Conservation (phyloP, 192 early-diverging fungal species). For the Dimargaris cristalligena region DNA sequence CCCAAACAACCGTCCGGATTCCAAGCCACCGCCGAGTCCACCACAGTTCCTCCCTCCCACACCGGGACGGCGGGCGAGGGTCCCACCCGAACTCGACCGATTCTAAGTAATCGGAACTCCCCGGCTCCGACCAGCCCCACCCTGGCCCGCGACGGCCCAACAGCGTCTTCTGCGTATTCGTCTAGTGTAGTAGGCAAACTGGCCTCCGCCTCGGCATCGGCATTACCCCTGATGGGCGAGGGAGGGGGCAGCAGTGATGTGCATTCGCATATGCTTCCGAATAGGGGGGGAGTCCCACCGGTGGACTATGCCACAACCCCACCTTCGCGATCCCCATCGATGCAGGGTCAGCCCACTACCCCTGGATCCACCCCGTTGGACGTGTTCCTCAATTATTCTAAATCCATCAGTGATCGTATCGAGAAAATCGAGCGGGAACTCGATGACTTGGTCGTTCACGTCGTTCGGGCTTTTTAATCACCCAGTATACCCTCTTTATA, state of each 20-base stretch:
- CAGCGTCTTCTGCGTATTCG: background rate
- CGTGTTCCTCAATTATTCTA: background rate
- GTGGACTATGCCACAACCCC: background rate
- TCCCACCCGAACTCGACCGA: background rate
- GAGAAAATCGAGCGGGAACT: background rate
- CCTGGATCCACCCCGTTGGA: background rate
- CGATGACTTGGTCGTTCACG: slow-evolving; percentile 6
- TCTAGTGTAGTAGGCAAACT: background rate
- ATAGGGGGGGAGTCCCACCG: background rate
- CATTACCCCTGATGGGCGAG: background rate
- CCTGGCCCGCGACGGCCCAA: background rate
- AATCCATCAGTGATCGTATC: background rate
- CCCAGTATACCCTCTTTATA: too few species aligned
- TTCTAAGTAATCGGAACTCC: background rate
- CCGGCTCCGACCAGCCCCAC: background rate
- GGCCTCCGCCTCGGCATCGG: background rate
- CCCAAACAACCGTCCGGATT: slow-evolving; percentile 1
- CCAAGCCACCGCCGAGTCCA: background rate
- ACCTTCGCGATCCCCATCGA: background rate
- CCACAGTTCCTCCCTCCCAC: background rate
- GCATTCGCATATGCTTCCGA: background rate
- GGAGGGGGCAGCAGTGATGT: background rate
- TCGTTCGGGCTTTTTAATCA: slow-evolving; percentile 4
- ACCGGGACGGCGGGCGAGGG: background rate
- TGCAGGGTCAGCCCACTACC: background rate